Percentiles rank a stretch among this genome's conserved stretches.
Conservation (phyloP, 169 alveolate species). For the Eimeria praecox region DNA sequence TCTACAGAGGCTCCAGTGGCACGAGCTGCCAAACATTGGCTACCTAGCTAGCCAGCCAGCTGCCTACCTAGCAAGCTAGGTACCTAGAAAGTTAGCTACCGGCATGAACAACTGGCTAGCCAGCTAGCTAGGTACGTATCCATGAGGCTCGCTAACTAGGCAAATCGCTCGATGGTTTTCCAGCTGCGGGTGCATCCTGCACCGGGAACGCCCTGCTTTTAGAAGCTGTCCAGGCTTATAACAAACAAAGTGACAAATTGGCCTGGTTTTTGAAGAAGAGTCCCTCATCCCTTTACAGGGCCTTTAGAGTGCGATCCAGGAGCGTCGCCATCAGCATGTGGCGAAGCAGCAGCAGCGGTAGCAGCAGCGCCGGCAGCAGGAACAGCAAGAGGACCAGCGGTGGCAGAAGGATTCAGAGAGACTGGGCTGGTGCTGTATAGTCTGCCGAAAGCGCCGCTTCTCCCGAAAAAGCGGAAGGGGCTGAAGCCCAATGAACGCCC, state of each 20-base stretch:
- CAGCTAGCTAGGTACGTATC: background rate
- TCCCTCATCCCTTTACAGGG: background rate
- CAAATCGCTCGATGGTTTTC: background rate
- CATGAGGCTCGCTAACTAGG: background rate
- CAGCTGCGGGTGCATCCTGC: background rate
- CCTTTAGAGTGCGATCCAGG: background rate
- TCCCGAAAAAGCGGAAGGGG: conserved; percentile 31
- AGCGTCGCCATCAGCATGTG: background rate
- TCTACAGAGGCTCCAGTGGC: background rate
- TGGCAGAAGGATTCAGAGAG: background rate
- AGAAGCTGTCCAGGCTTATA: background rate
- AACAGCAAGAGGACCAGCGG: background rate
- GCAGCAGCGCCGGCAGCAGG: background rate
- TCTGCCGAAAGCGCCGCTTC: conserved; percentile 10
- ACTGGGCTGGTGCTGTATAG: background rate
- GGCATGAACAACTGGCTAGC: background rate
- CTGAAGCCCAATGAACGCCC: conserved; percentile 8
- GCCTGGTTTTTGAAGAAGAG: background rate
- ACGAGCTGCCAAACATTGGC: background rate
- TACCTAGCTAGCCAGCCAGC: background rate
- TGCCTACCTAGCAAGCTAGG: background rate
- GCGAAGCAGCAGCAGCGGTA: background rate
- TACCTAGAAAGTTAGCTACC: background rate
- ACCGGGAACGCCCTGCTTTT: background rate
- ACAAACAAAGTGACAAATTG: background rate